Percentiles rank a stretch among this genome's conserved stretches.
phyloP scores from a whole-genome alignment of 768 basidiomycete genomes.

The Trametes coccinea region DNA sequence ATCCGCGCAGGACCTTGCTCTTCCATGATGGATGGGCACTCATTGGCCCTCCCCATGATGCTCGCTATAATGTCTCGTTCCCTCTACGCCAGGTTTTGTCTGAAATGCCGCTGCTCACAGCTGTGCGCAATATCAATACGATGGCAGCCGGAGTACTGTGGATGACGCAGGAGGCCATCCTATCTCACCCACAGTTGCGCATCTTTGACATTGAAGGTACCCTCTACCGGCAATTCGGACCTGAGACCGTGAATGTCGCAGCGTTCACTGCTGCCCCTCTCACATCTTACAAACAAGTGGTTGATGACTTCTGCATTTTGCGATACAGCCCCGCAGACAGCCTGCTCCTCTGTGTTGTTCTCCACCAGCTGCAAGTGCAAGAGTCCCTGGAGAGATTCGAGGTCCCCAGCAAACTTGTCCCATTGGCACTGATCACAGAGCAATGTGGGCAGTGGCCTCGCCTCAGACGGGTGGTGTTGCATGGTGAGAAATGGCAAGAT shows the following conservation, averaged over 20 bases:
- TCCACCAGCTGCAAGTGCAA: neutral
- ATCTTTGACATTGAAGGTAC: neutral
- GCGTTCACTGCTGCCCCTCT: neutral
- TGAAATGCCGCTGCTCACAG: neutral
- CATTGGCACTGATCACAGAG: neutral
- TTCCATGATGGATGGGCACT: no score
- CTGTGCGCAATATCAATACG: neutral
- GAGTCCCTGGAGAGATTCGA: neutral
- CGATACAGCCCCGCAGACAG: neutral
- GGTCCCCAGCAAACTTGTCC: neutral
- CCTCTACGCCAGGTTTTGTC: neutral
- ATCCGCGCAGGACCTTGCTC: no score
- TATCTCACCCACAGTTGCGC: neutral
- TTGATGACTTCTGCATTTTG: neutral
- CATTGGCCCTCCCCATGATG: no score
- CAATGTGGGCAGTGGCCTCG: neutral
- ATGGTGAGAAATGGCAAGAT: neutral
- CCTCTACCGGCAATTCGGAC: no score
- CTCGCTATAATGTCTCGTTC: no score
- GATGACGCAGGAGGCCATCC: neutral
- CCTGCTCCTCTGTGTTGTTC: neutral
- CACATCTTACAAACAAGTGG: neutral
- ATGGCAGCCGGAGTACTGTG: neutral
- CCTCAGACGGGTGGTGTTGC: neutral
- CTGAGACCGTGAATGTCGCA: neutral